Evolutionary conservation across 805 yeast species (phyloP), one percentile per base, ranked within the genome.

Genomic region (Yarrowia sp.): DNA sequence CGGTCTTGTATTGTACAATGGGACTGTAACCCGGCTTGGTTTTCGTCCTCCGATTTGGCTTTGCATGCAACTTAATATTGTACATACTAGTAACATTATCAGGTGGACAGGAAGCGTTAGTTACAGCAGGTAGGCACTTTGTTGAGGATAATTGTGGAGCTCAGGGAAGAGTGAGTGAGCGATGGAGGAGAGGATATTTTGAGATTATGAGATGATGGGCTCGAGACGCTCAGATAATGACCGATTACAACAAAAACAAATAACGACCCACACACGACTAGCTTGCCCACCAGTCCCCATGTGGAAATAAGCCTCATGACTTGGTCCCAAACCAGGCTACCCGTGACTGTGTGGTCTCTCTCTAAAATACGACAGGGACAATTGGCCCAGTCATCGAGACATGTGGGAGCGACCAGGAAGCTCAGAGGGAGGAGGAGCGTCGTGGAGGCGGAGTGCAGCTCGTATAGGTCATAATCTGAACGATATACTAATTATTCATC

Each of bases 71-170:
- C 58, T 33, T 51, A 33, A 51, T 51, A 22, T 51, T 48, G 41
- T n/a, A n/a, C n/a, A n/a, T n/a, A n/a, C n/a, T n/a, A n/a, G n/a
- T 33, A 35, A 51, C 58, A 51, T 51, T 33, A 51, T 51, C 58
- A 51, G 58, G 58, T 51, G 58, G 58, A 33, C 58, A 51, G 32
- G 41, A 30, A 48, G 54, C 54, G 54, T 48, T 48, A 48, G 54
- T 48, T 48, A 48, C 38, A 48, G 54, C 35, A 19, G 38, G 38
- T 19, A 48, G 19, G 38, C 54, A 48, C 38, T 48, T 48, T 48
- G 54, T 48, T 48, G 54, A 26, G 30, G 30, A 26, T 26, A 8
- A 26, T 26, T 26, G 30, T 4, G 8, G 30, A 8, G 30, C 30
- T n/a, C n/a, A n/a, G 10, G 35, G 40, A 8, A 10, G 32, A 35